phyloP scores from a whole-genome alignment of 169 alveolate genomes.

The Fabrea salina region DNA sequence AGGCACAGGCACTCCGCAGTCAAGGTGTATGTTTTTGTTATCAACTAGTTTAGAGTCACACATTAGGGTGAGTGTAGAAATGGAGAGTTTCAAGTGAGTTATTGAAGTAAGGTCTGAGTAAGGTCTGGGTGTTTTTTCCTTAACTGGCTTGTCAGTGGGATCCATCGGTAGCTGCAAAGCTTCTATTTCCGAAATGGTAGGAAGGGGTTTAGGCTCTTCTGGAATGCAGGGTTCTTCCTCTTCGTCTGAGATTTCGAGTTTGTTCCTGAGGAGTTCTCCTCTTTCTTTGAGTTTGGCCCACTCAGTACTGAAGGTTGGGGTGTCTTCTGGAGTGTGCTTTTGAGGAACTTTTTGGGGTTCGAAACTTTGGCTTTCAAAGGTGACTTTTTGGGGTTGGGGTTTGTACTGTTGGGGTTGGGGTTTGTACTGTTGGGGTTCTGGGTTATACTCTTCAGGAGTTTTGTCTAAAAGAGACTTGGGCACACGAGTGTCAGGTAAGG shows the following conservation, averaged over 20 bases:
- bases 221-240: background rate
- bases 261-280: background rate
- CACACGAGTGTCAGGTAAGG: background rate
- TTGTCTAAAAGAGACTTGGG: background rate
- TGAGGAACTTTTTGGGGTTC: background rate
- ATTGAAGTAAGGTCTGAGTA: background rate
- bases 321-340: background rate
- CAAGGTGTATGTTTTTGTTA: background rate
- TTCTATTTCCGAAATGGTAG: background rate
- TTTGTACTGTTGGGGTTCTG: background rate
- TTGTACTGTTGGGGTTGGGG: too few relatives aligned
- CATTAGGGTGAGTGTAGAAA: background rate
- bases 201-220: background rate
- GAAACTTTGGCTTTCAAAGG: background rate
- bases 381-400: too few relatives aligned
- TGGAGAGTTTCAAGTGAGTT: background rate
- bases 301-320: background rate
- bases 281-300: background rate
- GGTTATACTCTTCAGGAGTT: background rate
- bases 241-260: background rate
- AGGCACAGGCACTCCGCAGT: constrained; percentile 5
- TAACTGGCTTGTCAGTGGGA: background rate
- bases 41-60: background rate
- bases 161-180: background rate
- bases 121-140: background rate